Conservation (phyloP, 1,139 yeast genomes). For the Candida freyschussii region DNA sequence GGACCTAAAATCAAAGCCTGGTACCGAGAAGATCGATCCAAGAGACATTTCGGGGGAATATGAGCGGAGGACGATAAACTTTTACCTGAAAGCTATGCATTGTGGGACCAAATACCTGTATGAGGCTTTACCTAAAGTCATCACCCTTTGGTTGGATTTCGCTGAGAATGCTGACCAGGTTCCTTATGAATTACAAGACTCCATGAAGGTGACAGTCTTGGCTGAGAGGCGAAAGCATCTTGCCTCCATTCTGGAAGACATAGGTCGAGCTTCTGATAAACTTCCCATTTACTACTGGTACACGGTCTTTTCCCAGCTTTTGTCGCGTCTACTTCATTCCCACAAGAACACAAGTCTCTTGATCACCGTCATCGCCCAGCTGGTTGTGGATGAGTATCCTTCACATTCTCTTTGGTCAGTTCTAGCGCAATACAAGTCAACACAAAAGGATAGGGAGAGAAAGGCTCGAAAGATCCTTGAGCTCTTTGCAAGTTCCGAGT, state of each 20-base stretch:
- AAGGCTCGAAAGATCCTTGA: conserved; percentile 47
- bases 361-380: conserved; percentile 51
- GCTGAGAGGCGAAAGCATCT: conserved; percentile 38
- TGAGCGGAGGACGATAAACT: conserved; percentile 59
- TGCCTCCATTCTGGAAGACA: conserved; percentile 46
- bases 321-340: conserved; percentile 72
- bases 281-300: conserved; percentile 73
- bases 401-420: conserved; percentile 83
- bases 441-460: conserved; percentile 50
- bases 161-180: conserved; percentile 37
- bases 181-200: conserved; percentile 14
- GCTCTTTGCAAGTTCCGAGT: conserved; percentile 16
- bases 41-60: conserved; percentile 45
- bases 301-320: conserved; percentile 77
- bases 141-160: conserved; percentile 90
- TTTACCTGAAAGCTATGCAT: conserved; percentile 63
- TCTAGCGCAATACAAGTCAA: conserved; percentile 67
- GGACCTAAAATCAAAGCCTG: conserved; percentile 37
- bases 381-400: conserved; percentile 64
- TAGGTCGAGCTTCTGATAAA: conserved; percentile 40
- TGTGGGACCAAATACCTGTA: conserved; percentile 66
- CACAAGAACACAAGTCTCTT: conserved; percentile 53
- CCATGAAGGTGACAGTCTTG: conserved; percentile 17
- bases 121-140: conserved; percentile 84
- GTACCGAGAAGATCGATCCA: conserved; percentile 11